These are phyloP conservation scores for Phlyctochytrium bullatum DNA, from an alignment of 192 early-diverging fungal species.

Conservation along the genomic window DNA sequence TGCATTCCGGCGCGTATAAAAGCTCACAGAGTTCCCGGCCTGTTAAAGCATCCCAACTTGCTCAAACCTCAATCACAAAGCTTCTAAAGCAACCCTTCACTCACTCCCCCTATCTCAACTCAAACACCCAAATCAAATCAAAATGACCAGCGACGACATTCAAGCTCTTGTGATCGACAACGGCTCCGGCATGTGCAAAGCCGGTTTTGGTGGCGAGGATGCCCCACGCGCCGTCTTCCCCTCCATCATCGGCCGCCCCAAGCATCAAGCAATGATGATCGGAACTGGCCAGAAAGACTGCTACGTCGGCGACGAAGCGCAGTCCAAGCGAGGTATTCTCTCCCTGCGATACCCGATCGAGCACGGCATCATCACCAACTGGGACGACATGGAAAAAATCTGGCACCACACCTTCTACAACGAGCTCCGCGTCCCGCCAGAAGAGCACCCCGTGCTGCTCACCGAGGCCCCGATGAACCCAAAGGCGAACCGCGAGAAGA, in stretches of 20 bases:
- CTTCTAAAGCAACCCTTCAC: too few relatives aligned
- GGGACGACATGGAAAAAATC: slow-evolving; percentile 71
- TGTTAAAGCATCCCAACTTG: too few relatives aligned
- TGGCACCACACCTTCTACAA: slow-evolving; percentile 69
- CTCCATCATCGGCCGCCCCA: slow-evolving; percentile 59
- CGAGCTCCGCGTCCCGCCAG: slow-evolving; percentile 63
- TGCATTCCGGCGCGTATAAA: too few relatives aligned
- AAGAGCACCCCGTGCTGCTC: slow-evolving; percentile 61
- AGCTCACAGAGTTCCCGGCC: too few relatives aligned
- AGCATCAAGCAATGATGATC: slow-evolving; percentile 59
- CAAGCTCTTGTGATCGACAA: slow-evolving; percentile 54
- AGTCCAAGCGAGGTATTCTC: slow-evolving; percentile 63
- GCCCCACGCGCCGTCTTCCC: slow-evolving; percentile 62
- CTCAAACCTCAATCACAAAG: too few relatives aligned
- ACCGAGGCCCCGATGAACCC: slow-evolving; percentile 66
- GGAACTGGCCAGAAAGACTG: slow-evolving; percentile 68
- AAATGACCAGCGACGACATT: slow-evolving; percentile 12
- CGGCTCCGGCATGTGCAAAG: slow-evolving; percentile 65
- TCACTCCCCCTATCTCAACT: too few relatives aligned
- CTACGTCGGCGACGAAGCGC: slow-evolving; percentile 67
- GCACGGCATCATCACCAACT: slow-evolving; percentile 66
- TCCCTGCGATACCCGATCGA: slow-evolving; percentile 63
- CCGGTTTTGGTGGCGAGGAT: slow-evolving; percentile 63
- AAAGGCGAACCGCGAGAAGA: slow-evolving; percentile 63
- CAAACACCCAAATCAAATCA: not conserved